Base-by-base conservation (phyloP, 805 yeast species). In the Diddensiella santjacobensis region DNA sequence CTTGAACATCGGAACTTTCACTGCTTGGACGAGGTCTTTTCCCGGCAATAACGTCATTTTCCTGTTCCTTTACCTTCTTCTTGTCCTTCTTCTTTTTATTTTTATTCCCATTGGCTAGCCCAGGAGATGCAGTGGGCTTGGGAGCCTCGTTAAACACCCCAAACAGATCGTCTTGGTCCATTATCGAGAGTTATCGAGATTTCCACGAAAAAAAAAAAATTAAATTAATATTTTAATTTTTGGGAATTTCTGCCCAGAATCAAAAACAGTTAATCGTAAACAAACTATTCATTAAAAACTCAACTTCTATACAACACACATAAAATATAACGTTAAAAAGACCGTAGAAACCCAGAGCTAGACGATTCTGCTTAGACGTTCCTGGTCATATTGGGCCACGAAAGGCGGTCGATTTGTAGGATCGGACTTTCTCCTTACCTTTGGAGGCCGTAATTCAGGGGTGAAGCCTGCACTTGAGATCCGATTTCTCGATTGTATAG, bases 91-190 rank as follows among this genome's bases (percentile, higher is more conserved):
- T 44, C 44, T 44, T 42, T 31, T 47, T 13, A 18, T 13, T 20
- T 35, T 39, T 33, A 26, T 52, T 31, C 44, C 30, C 39, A 50
- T 54, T 40, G 38, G 49, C 47, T 13, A 26, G 31, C 11, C 11
- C 11, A 8, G 17, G 15, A 13, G 20, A 15, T 40, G 52, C 48
- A 44, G 53, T 37, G n/a, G n/a, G n/a, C n/a, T n/a, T n/a, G 43
- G 61, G 58, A 11, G 58, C 54, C 52, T 65, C 67, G 4, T 56
- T 50, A 49, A 65, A 65, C 31, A 66, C 69, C 29, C 52, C 56
- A 44, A 65, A 65, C 35, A 65, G 45, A 44, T 62, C 67, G 50
- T 53, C 59, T 22, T 49, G 41, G 22, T 52, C 58, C 55, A 47
- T 52, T n/a, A 15, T 51, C n/a, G 46, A 13, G 23, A 10, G 13